A percentile compares a stretch with the other conserved stretches of the same genome.
phyloP scores from a whole-genome alignment of 345 rosid genomes.

The Euphorbia lathyris region DNA sequence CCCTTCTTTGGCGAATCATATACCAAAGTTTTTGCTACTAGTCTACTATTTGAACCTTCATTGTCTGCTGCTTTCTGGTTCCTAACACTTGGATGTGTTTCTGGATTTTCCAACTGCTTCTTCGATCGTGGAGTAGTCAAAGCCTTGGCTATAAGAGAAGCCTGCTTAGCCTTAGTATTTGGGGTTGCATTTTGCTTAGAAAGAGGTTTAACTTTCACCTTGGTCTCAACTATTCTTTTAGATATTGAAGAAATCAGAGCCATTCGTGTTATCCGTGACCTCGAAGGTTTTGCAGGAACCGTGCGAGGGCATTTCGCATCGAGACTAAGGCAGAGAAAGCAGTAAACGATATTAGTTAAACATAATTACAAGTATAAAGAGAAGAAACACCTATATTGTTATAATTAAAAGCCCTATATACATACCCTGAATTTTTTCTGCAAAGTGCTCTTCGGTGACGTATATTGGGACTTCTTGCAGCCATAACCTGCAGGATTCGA shows the following conservation, averaged over 20 bases:
- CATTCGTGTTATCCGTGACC: slow-evolving; percentile 54
- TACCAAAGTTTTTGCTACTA: slow-evolving; percentile 60
- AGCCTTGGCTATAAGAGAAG: slow-evolving; percentile 41
- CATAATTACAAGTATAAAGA: neutral
- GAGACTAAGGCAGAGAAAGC: slow-evolving; percentile 27
- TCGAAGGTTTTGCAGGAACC: slow-evolving; percentile 77
- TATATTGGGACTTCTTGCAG: slow-evolving; percentile 91
- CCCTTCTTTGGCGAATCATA: slow-evolving; percentile 83
- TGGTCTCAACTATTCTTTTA: slow-evolving; percentile 43
- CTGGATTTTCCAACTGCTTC: slow-evolving; percentile 47
- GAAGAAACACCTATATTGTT: neutral
- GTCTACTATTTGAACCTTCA: slow-evolving; percentile 39
- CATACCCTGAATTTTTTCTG: slow-evolving; percentile 48
- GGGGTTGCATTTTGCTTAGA: slow-evolving; percentile 43
- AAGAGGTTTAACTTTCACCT: slow-evolving; percentile 32
- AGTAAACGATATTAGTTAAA: neutral
- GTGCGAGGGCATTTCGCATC: slow-evolving; percentile 66
- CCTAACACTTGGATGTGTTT: slow-evolving; percentile 57
- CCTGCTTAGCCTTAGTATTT: slow-evolving; percentile 35
- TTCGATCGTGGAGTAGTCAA: slow-evolving; percentile 54
- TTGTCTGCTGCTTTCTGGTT: slow-evolving; percentile 39
- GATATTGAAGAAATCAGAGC: slow-evolving; percentile 78
- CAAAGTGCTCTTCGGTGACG: slow-evolving; percentile 58
- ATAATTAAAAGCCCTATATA: neutral
- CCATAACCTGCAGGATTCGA: slow-evolving; percentile 67